Evolutionary conservation across 306 rosid species (phyloP), one percentile per base, ranked within the genome.

Genomic region (Betula pendula): DNA sequence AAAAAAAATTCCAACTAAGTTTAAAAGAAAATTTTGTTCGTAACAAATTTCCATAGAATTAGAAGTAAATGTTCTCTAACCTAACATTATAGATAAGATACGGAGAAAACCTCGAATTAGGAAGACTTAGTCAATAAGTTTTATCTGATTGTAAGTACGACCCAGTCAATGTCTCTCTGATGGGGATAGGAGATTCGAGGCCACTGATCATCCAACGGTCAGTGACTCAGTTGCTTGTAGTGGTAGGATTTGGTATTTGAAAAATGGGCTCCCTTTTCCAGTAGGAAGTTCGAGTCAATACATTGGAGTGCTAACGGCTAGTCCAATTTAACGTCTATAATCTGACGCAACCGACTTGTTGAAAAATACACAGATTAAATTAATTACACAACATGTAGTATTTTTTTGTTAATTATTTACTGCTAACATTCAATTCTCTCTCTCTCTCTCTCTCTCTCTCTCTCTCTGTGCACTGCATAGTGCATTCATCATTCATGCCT

Each of bases 281-380:
- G 53, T 24, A 22, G 40, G 8, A 29, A 73, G 43, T 58, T 15
- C 3, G 2, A 17, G 70, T 59, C 70, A 29, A 51, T 44, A 19
- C 77, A n/a, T 2, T 3, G 17, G 53, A n/a, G 40, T 42, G 14
- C 16, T 29, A 74, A 74, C 70, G 77, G 77, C 77, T 59, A 59
- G 8, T 48, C 24, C 77, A 44, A 4, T 29, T 29, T 43, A 59
- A 74, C 59, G 70, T 59, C 70, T 74, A 59, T 74, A 58, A 38
- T 58, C 62, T 42, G n/a, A 60, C 40, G 40, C 68, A 27, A 29
- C 42, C 42, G 10, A 60, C 42, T 29, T 27, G 42, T 14, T 27
- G 15, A 56, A 56, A 56, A 20, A 27, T 56, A 22, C 63, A 9
- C 42, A 0, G 4, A 56, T 56, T 22, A 56, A 10, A 56, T 22